Conservation (phyloP, 169 alveolate species). For the Babesia ovis region DNA sequence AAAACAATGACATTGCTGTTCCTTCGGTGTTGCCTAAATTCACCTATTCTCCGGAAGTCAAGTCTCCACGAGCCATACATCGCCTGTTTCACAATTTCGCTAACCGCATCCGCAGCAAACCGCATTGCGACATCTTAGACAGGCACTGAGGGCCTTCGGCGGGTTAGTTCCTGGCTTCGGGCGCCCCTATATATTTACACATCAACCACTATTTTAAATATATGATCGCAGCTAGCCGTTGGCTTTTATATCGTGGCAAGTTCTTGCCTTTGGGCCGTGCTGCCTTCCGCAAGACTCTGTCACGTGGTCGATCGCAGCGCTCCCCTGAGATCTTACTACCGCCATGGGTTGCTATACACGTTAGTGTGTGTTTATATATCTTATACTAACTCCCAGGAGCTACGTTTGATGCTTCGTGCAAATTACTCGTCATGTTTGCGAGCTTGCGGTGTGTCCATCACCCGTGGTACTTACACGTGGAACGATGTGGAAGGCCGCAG, state of each 20-base stretch:
- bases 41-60: conserved; percentile 47
- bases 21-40: conserved; percentile 40
- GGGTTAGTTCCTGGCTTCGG: too few species aligned
- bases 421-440: conserved; percentile 71
- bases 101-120: conserved; percentile 11
- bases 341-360: conserved; percentile 72
- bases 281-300: conserved; percentile 69
- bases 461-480: conserved; percentile 72
- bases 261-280: conserved; percentile 75
- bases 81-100: conserved; percentile 25
- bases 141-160: neutral
- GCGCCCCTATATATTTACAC: neutral
- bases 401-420: conserved; percentile 71
- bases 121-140: conserved; percentile 20
- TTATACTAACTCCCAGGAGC: conserved; percentile 48
- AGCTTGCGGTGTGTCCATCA: conserved; percentile 67
- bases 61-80: conserved; percentile 58
- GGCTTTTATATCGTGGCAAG: conserved; percentile 69
- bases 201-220: neutral
- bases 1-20: neutral
- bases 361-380: neutral
- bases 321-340: conserved; percentile 79
- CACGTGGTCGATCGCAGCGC: conserved; percentile 71
- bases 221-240: conserved; percentile 30
- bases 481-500: conserved; percentile 73